Evolutionary conservation across 2,329 filamentous ascomycete species (phyloP), one percentile per base, ranked within the genome.

Genomic region (Fusarium brachygibbosum): DNA sequence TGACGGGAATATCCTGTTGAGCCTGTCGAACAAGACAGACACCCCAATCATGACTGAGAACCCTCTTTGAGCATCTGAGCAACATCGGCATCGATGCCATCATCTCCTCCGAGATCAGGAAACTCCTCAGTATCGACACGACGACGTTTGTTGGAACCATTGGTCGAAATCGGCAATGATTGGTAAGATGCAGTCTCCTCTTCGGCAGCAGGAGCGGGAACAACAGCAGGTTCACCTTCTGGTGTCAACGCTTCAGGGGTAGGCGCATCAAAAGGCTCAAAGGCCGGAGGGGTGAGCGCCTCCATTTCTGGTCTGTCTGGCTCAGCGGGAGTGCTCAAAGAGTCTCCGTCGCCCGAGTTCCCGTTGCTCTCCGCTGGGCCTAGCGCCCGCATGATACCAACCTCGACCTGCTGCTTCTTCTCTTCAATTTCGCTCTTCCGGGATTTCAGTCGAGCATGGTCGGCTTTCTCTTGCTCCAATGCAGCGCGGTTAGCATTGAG

Each of bases 401-500:
- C 89, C 79, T 99, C 96, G 10, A 99, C 94, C 48, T 96, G 91
- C 53, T 90, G 89, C 79, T 97, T 97, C 81, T 93, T 94, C 19
- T 85, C 82, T 73, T 98, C 94, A 17, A 94, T 93, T 58, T 90
- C 88, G 4, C 83, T 80, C 72, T 91, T 93, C 58, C 91, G 89
- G n/a, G 83, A 84, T 5, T 84, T 81, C 21, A 98, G 80, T 17
- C 91, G 86, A 9, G 84, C 77, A n/a, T 89, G 82, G 35, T 91
- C 85, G 6, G 84, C 80, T 73, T 93, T 88, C 60, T 99, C 95
- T 17, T 85, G 85, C 2, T 86, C 84, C 6, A 98, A 82, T 35
- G 90, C 90, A 4, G 85, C 81, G 50, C 90, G 90, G 78, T 95
- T 94, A 28, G 87, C 86, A 56, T 91, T 88, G 1, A 98, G 84